Evolutionary conservation across 495 filamentous ascomycete species (phyloP).

Genomic region (Podospora bellae-mahoneyi): DNA sequence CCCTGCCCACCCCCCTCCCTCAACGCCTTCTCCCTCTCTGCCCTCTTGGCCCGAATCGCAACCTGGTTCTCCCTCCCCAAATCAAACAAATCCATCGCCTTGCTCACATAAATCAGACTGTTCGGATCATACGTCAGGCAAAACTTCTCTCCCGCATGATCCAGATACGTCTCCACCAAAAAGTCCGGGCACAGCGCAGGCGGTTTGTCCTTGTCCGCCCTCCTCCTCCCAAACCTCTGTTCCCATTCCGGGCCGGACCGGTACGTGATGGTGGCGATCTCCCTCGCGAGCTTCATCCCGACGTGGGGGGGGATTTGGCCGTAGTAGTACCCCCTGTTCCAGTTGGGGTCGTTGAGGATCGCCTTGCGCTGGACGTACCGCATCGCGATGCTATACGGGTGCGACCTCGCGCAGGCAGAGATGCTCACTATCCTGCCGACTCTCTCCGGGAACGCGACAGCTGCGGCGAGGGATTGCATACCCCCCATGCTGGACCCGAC

Average conservation of each 20-base stretch:
- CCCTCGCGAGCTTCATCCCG: conserved; percentile 95
- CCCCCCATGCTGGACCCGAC: conserved; percentile 97
- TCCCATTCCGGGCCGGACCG: conserved; percentile 98
- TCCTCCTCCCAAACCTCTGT: conserved; percentile 81
- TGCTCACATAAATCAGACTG: conserved; percentile 92
- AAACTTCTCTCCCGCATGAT: conserved; percentile 98
- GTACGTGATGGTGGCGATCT: conserved; percentile 98
- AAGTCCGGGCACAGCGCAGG: conserved; percentile 96
- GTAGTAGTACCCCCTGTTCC: conserved; percentile 97
- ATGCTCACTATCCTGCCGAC: conserved; percentile 83
- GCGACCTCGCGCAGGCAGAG: conserved; percentile 89
- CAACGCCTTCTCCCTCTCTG: conserved; percentile 31
- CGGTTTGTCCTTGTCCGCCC: conserved; percentile 79
- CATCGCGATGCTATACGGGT: conserved; percentile 99
- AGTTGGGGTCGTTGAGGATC: conserved; percentile 97
- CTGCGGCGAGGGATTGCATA: conserved; percentile 93
- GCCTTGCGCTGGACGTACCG: conserved; percentile 97
- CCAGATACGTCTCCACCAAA: conserved; percentile 95
- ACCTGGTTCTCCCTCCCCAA: conserved; percentile 67
- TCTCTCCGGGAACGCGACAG: conserved; percentile 78
- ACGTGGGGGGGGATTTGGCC: conserved; percentile 82
- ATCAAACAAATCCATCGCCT: conserved; percentile 99
- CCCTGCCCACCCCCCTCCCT: conserved; percentile 27
- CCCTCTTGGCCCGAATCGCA: conserved; percentile 39
- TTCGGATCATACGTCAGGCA: conserved; percentile 98